Conservation (phyloP, 768 basidiomycete species). For the Lactarius quietus region DNA sequence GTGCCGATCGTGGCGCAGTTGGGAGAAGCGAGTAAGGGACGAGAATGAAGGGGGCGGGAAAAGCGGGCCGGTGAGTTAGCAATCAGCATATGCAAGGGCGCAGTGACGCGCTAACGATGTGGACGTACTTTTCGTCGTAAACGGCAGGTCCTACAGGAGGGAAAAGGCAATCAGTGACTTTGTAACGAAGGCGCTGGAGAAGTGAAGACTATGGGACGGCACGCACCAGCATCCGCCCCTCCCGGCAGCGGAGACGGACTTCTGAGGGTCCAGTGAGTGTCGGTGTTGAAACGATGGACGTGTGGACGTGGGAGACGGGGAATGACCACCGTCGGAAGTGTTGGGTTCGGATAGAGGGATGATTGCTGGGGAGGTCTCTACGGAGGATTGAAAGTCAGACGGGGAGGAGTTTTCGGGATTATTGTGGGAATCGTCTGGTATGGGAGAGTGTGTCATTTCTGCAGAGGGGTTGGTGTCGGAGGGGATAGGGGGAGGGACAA, state of each 20-base stretch:
- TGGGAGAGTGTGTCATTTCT: constrained; percentile 21
- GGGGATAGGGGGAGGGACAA: neutral
- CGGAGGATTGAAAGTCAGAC: constrained; percentile 26
- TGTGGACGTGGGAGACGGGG: constrained; percentile 14
- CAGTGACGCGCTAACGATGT: constrained; percentile 9
- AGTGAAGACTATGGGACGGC: neutral
- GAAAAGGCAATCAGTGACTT: neutral
- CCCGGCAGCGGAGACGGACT: constrained; percentile 22
- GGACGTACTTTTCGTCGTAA: constrained; percentile 70
- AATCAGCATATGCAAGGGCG: constrained; percentile 9
- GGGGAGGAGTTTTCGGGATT: constrained; percentile 21
- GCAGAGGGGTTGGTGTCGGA: neutral
- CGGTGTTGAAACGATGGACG: constrained; percentile 18
- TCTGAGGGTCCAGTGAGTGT: constrained; percentile 22
- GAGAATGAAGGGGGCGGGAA: constrained; percentile 13
- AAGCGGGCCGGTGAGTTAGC: constrained; percentile 25
- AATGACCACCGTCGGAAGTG: constrained; percentile 17
- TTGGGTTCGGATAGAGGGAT: constrained; percentile 17
- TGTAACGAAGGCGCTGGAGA: neutral
- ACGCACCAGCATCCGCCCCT: constrained; percentile 27
- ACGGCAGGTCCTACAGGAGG: constrained; percentile 66
- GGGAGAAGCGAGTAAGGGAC: constrained; percentile 16
- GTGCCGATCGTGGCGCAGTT: constrained; percentile 88
- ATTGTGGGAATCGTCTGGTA: constrained; percentile 21
- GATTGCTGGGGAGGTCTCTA: constrained; percentile 23